Percentiles rank a stretch among this genome's conserved stretches.
These are phyloP conservation scores for Mycena rebaudengoi DNA, from an alignment of 768 basidiomycete genomes.

Conservation along the genomic window DNA sequence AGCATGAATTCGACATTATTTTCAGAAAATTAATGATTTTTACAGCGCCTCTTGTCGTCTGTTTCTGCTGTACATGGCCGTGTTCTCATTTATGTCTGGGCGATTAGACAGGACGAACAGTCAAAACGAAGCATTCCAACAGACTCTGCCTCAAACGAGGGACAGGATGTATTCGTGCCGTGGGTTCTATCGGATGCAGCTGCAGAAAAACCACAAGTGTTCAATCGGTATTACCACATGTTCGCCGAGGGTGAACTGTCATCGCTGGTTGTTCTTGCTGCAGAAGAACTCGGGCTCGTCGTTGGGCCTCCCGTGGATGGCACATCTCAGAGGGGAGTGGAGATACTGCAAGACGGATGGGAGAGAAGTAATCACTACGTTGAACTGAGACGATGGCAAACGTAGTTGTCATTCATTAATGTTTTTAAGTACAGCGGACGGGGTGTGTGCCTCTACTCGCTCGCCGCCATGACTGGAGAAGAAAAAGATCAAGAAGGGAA, in stretches of 20 bases:
- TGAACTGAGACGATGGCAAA: constrained; percentile 73
- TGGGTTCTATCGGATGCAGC: constrained; percentile 78
- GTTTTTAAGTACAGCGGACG: constrained; percentile 36
- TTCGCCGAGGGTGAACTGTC: constrained; percentile 84
- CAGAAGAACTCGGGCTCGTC: constrained; percentile 59
- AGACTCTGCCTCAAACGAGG: constrained; percentile 42
- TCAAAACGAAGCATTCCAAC: constrained; percentile 76
- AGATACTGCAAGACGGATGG: constrained; percentile 81
- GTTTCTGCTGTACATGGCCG: constrained; percentile 79
- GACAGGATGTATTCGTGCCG: constrained; percentile 89
- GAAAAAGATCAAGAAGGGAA: constrained; percentile 4
- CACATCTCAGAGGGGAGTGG: constrained; percentile 54
- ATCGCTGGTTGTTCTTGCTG: constrained; percentile 69
- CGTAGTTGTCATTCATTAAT: constrained; percentile 26
- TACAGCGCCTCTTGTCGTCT: constrained; percentile 67
- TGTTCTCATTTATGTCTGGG: constrained; percentile 95
- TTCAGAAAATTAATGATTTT: neutral
- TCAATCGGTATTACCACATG: constrained; percentile 96
- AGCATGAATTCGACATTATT: constrained; percentile 14
- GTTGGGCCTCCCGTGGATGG: constrained; percentile 49
- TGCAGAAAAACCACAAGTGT: constrained; percentile 51
- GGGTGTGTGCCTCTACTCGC: constrained; percentile 66
- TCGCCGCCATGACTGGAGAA: constrained; percentile 86
- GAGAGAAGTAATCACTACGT: constrained; percentile 91
- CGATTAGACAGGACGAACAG: constrained; percentile 87